phyloP scores from a whole-genome alignment of 2,329 filamentous ascomycete species.

The Chrysoporthe puriensis region DNA sequence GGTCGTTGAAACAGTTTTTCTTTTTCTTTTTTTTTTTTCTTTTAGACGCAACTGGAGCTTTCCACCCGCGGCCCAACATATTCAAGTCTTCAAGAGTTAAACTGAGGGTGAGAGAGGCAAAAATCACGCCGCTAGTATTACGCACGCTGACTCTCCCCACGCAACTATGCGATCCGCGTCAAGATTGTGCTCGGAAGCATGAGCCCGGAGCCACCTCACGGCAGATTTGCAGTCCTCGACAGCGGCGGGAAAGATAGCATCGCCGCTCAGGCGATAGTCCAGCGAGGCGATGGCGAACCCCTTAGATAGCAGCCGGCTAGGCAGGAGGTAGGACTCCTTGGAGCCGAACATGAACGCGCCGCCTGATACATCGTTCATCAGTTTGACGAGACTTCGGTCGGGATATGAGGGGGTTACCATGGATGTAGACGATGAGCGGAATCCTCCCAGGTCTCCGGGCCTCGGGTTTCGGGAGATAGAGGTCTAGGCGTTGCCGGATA shows the following conservation, averaged over 20 bases:
- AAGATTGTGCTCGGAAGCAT: constrained; percentile 19
- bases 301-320: constrained; percentile 21
- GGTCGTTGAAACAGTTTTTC: not conserved
- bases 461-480: constrained; percentile 23
- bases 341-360: constrained; percentile 27
- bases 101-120: not conserved
- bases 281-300: constrained; percentile 26
- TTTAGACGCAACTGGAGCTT: not conserved
- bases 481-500: constrained; percentile 24
- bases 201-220: constrained; percentile 26
- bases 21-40: not conserved
- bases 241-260: constrained; percentile 25
- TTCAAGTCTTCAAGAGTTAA: not conserved
- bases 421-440: constrained; percentile 26
- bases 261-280: constrained; percentile 28
- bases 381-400: not conserved
- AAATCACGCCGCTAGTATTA: not conserved
- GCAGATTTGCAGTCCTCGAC: constrained; percentile 29
- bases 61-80: not conserved
- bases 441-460: not conserved
- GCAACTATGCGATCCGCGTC: constrained; percentile 23
- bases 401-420: constrained; percentile 4
- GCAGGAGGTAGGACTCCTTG: constrained; percentile 24
- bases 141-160: constrained; percentile 26
- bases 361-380: constrained; percentile 1